These are phyloP conservation scores for Penicillium sp. DNA, from an alignment of 2,329 filamentous ascomycete species.

Conservation along the genomic window DNA sequence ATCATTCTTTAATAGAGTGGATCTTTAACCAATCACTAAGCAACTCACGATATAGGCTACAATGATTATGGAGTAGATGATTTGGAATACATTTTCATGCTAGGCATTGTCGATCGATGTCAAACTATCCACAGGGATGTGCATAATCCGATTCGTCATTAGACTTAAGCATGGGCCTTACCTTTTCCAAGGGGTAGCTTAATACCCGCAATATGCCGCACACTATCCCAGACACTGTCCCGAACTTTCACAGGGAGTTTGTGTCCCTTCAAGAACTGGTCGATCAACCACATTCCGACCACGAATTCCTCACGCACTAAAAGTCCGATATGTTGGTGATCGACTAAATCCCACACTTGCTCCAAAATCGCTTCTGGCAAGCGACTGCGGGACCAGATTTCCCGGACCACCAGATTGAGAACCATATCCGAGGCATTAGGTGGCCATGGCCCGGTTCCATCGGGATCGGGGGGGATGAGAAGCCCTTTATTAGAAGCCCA, in stretches of 20 bases:
- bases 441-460: conserved; percentile 22
- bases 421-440: conserved; percentile 40
- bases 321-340: conserved; percentile 38
- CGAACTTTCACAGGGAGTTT: conserved; percentile 49
- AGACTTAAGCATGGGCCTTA: background rate
- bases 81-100: background rate
- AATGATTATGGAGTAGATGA: background rate
- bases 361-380: conserved; percentile 41
- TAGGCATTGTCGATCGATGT: background rate
- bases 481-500: conserved; percentile 52
- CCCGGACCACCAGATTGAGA: conserved; percentile 47
- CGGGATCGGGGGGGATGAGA: conserved; percentile 27
- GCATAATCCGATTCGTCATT: background rate
- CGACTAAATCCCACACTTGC: conserved; percentile 50
- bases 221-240: conserved; percentile 50
- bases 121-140: background rate
- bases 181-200: conserved; percentile 22
- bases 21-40: background rate
- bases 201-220: conserved; percentile 42
- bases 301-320: conserved; percentile 50
- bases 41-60: background rate
- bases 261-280: conserved; percentile 49
- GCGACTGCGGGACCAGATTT: conserved; percentile 52
- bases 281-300: conserved; percentile 53
- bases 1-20: background rate